Evolutionary conservation across 768 basidiomycete species (phyloP).

Genomic region (Serendipita sp.): DNA sequence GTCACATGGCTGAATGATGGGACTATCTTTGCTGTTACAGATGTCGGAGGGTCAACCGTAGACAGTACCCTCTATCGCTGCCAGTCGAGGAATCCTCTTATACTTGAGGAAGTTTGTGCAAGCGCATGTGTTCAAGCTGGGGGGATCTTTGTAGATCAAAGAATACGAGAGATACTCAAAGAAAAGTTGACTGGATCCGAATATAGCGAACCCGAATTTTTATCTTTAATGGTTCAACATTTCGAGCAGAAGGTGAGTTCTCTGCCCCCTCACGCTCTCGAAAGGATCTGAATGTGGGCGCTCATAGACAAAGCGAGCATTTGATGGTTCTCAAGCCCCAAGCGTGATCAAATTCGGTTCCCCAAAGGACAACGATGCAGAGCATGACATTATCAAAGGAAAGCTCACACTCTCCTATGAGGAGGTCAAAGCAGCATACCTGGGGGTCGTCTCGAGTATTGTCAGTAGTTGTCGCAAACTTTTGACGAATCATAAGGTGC

Average conservation of each 20-base stretch:
- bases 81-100: background rate
- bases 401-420: background rate
- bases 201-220: background rate
- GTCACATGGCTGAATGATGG: background rate
- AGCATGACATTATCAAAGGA: slow-evolving; percentile 2
- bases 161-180: background rate
- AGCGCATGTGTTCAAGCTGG: slow-evolving; percentile 3
- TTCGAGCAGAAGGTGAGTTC: background rate
- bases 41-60: slow-evolving; percentile 1
- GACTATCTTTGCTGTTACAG: background rate
- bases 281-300: background rate
- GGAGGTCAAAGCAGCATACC: background rate
- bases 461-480: background rate
- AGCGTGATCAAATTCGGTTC: background rate
- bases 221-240: background rate
- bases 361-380: slow-evolving; percentile 1
- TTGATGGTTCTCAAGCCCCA: background rate
- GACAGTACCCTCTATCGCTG: slow-evolving; percentile 6
- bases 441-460: background rate
- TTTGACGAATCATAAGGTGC: background rate
- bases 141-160: background rate
- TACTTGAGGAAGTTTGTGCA: slow-evolving; percentile 2
- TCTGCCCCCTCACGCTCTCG: background rate
- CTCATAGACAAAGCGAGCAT: slow-evolving; percentile 5
- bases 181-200: slow-evolving; percentile 3